phyloP scores from a whole-genome alignment of 2,329 filamentous ascomycete genomes.

The Aureobasidium sp. region DNA sequence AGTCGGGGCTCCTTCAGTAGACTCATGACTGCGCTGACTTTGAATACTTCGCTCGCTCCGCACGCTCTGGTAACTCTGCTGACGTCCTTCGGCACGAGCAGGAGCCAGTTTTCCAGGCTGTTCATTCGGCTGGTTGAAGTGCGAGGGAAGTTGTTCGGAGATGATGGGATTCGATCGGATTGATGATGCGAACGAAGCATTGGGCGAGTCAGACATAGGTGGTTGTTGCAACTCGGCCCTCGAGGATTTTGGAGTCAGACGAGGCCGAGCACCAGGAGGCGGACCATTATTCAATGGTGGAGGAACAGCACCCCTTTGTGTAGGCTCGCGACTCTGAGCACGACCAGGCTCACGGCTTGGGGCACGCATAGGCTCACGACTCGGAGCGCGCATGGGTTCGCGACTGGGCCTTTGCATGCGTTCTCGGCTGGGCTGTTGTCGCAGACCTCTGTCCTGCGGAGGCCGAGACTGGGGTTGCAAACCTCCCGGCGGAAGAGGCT shows the following conservation, averaged over 20 bases:
- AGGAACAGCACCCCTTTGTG: background rate
- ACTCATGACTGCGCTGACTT: conserved; percentile 21
- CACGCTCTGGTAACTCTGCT: conserved; percentile 26
- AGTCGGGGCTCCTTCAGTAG: background rate
- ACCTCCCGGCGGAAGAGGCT: background rate
- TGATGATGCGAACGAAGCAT: conserved; percentile 9
- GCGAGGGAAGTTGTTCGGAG: conserved; percentile 1
- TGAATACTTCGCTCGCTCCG: conserved; percentile 22
- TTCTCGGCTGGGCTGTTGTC: conserved; percentile 14
- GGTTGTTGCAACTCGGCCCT: conserved; percentile 25
- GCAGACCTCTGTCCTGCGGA: conserved; percentile 12
- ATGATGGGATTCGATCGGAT: background rate
- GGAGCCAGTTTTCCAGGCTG: background rate
- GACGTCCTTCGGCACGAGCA: conserved; percentile 11
- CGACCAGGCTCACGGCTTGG: conserved; percentile 26
- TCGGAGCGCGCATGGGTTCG: conserved; percentile 15
- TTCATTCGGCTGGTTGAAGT: conserved; percentile 1
- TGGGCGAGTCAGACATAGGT: conserved; percentile 18
- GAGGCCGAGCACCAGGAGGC: conserved; percentile 20
- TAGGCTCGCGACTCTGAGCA: conserved; percentile 19
- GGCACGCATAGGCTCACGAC: conserved; percentile 27
- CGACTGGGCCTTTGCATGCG: conserved; percentile 17
- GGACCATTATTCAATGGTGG: background rate
- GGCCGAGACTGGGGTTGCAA: conserved; percentile 7
- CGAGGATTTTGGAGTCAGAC: conserved; percentile 33